Evolutionary conservation across 2,329 filamentous ascomycete genomes (phyloP).

Genomic region (Hansfordia pulvinata): DNA sequence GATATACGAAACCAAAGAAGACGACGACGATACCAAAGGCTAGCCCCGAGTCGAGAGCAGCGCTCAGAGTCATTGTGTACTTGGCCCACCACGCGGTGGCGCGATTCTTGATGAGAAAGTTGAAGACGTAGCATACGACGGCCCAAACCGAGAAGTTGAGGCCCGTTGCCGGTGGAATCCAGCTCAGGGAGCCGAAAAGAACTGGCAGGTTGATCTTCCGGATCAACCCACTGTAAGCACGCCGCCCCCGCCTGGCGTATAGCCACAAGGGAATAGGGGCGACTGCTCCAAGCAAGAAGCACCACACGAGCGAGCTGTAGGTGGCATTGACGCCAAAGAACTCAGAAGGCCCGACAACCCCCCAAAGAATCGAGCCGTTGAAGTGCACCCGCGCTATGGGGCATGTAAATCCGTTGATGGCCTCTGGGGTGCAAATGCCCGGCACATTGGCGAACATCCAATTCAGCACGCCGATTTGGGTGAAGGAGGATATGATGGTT

Average conservation of each 20-base stretch:
- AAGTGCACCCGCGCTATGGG: slow-evolving; percentile 81
- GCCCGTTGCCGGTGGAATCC: slow-evolving; percentile 78
- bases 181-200: slow-evolving; percentile 67
- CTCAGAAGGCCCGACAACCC: slow-evolving; percentile 67
- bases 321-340: slow-evolving; percentile 69
- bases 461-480: slow-evolving; percentile 74
- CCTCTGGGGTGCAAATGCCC: slow-evolving; percentile 62
- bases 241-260: slow-evolving; percentile 49
- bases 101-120: slow-evolving; percentile 57
- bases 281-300: slow-evolving; percentile 64
- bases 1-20: slow-evolving; percentile 79
- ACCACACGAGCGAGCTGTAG: slow-evolving; percentile 68
- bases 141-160: slow-evolving; percentile 86
- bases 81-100: slow-evolving; percentile 75
- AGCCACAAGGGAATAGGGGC: slow-evolving; percentile 65
- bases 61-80: slow-evolving; percentile 80
- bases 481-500: slow-evolving; percentile 63
- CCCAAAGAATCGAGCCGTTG: slow-evolving; percentile 83
- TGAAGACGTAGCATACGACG: slow-evolving; percentile 74
- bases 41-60: slow-evolving; percentile 69
- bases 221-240: slow-evolving; percentile 45
- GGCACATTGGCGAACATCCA: slow-evolving; percentile 78
- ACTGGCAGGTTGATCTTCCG: slow-evolving; percentile 73
- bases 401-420: slow-evolving; percentile 80
- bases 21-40: slow-evolving; percentile 73